Base-by-base conservation (phyloP, 2,329 filamentous ascomycete species). In the Xylaria sp. region DNA sequence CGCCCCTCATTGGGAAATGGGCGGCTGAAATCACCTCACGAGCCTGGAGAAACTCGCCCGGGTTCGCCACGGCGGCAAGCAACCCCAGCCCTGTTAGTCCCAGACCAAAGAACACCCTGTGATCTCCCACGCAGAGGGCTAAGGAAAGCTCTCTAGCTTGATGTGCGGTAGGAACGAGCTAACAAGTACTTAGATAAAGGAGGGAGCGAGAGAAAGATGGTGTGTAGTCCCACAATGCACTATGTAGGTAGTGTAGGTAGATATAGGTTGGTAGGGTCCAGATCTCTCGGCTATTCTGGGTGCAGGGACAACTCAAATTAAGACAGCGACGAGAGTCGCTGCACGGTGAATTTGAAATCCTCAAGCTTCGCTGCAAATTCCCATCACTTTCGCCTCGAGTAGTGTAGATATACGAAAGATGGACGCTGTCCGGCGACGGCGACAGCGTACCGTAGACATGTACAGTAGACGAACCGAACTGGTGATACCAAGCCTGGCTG, bases 151-250 rank as follows among this genome's bases (percentile, higher is more conserved):
- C 40, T 31, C 41, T 17, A 33, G 17, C 31, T 57, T 31, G 58
- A 27, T 40, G 33, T 21, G 19, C 25, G 31, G 38, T 37, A 58
- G 21, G 46, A 4, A 52, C 46, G 15, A 31, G 43, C 21, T 35
- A 33, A 35, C 46, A 48, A 9, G 10, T 10, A 25, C 15, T 37
- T 11, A 29, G 21, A 29, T 8, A 10, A 46, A 44, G n/a, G 35
- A 27, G 37, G 27, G 15, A 37, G 19, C 6, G 21, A 25, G 15
- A 17, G 13, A 17, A 58, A 58, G 54, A 61, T 64, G 61, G 63
- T 64, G 58, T 64, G 63, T 27, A 56, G 54, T 64, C 54, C 63
- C 54, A 66, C 60, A 54, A 38, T 29, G 29, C 54, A 66, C 60
- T 51, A 38, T 29, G 29, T 21, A 55, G 53, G 57, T 58, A 40